phyloP scores from a whole-genome alignment of 345 rosid species.

The Eucalyptus dawsonii region DNA sequence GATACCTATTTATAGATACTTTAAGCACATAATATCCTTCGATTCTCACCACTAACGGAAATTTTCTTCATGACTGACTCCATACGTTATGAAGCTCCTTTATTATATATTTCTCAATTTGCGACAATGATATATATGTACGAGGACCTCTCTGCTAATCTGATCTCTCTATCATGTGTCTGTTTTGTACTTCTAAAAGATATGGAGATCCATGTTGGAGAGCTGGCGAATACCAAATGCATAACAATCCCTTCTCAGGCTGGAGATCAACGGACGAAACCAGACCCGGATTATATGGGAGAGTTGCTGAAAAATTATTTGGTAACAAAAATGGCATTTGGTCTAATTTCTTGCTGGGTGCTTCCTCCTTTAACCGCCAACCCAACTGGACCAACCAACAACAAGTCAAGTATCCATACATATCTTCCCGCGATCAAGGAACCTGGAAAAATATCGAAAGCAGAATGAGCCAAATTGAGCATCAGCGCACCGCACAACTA shows the following conservation, averaged over 20 bases:
- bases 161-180: neutral
- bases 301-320: neutral
- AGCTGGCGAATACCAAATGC: slow-evolving; percentile 21
- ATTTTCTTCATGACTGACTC: neutral
- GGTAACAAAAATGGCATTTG: neutral
- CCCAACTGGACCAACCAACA: neutral
- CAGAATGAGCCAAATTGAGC: neutral
- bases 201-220: slow-evolving; percentile 46
- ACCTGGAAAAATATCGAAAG: neutral
- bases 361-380: neutral
- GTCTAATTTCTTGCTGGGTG: neutral
- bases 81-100: neutral
- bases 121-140: neutral
- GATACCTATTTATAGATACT: neutral
- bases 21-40: neutral
- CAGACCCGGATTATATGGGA: neutral
- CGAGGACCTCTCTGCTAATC: neutral
- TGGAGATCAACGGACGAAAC: neutral
- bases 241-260: neutral
- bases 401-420: neutral
- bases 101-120: neutral
- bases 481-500: neutral
- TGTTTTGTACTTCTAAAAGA: slow-evolving; percentile 7
- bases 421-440: neutral
- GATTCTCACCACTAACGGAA: neutral